Evolutionary conservation across 345 rosid species (phyloP).

Genomic region (Salix purpurea): DNA sequence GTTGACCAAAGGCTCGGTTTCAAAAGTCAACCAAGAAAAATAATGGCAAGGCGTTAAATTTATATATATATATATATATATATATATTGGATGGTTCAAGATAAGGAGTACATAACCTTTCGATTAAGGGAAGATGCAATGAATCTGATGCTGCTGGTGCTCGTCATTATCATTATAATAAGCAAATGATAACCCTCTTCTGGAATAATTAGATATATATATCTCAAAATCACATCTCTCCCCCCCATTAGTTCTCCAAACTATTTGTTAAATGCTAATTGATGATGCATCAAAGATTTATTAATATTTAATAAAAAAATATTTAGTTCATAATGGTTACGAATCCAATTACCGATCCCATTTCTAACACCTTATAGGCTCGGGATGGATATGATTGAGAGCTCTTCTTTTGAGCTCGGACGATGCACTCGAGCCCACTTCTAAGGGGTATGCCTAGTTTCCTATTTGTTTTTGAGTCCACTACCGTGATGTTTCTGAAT

Average conservation of each 20-base stretch:
- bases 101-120: background rate
- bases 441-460: too few species aligned
- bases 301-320: too few species aligned
- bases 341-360: too few species aligned
- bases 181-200: background rate
- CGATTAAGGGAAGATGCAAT: constrained; percentile 11
- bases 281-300: too few species aligned
- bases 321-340: too few species aligned
- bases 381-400: too few species aligned
- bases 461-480: too few species aligned
- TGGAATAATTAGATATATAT: background rate
- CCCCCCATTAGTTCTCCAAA: background rate
- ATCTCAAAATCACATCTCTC: background rate
- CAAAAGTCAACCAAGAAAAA: constrained; percentile 25
- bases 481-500: too few species aligned
- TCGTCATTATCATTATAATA: constrained; percentile 16
- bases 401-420: too few species aligned
- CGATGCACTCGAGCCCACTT: too few species aligned
- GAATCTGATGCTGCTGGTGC: constrained; percentile 9
- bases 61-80: too few species aligned
- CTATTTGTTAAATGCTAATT: background rate
- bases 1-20: constrained; percentile 10
- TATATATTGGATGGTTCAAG: background rate
- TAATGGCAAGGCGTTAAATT: constrained; percentile 1
- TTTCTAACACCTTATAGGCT: too few species aligned